These are phyloP conservation scores for Picea abies DNA, from an alignment of 83 land plant genomes.

Conservation along the genomic window DNA sequence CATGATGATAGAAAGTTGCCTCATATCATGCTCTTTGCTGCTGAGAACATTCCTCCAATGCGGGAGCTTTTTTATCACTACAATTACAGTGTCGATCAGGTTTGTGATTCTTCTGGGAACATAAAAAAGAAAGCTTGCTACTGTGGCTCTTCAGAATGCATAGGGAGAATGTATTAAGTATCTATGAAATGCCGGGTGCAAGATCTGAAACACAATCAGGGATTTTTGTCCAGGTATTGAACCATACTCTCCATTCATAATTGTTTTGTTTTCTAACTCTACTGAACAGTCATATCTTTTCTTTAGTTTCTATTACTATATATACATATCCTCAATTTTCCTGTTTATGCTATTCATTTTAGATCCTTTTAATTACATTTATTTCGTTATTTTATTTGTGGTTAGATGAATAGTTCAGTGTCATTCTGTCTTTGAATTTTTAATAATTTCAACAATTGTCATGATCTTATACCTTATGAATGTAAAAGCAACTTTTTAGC, in stretches of 20 bases:
- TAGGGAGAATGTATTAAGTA: slow-evolving; percentile 70
- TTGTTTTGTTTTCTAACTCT: not conserved
- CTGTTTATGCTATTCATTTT: not conserved
- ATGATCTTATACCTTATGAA: too few species aligned
- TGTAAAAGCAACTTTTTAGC: not conserved
- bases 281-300: not conserved
- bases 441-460: not conserved
- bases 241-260: not conserved
- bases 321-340: not conserved
- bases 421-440: not conserved
- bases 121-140: slow-evolving; percentile 66
- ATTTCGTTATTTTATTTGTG: not conserved
- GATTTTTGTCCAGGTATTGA: not conserved
- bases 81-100: slow-evolving; percentile 59
- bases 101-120: slow-evolving; percentile 64
- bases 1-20: slow-evolving; percentile 33
- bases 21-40: slow-evolving; percentile 54
- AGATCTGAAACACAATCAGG: not conserved
- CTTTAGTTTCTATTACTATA: not conserved
- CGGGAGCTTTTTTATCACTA: slow-evolving; percentile 83
- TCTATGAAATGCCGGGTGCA: not conserved
- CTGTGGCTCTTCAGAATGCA: slow-evolving; percentile 78
- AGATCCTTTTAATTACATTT: not conserved
- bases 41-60: slow-evolving; percentile 36
- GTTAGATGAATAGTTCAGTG: not conserved